Conservation (phyloP, 2,329 filamentous ascomycete genomes). For the Colletotrichum sp. region DNA sequence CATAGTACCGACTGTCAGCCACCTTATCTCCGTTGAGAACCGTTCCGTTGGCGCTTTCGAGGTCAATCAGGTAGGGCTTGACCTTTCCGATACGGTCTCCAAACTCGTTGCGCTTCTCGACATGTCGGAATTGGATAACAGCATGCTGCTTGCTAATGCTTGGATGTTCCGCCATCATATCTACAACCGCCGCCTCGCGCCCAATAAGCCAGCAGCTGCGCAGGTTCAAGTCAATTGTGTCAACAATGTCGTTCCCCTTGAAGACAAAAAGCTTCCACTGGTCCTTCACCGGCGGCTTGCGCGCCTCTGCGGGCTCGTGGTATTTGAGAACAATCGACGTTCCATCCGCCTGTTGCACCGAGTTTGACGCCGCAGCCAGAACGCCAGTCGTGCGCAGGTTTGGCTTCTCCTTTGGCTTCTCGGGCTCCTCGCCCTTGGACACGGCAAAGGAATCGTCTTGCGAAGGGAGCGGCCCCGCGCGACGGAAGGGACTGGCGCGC, state of each 20-base stretch:
- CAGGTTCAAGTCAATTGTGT: slow-evolving; percentile 77
- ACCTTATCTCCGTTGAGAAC: slow-evolving; percentile 77
- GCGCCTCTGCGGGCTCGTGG: slow-evolving; percentile 90
- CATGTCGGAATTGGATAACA: slow-evolving; percentile 89
- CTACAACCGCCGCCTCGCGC: slow-evolving; percentile 79
- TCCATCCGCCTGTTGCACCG: slow-evolving; percentile 72
- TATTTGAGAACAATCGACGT: slow-evolving; percentile 88
- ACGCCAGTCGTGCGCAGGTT: slow-evolving; percentile 84
- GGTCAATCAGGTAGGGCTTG: slow-evolving; percentile 88
- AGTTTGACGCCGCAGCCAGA: slow-evolving; percentile 87
- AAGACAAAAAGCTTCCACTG: slow-evolving; percentile 93
- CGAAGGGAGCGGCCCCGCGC: slow-evolving; percentile 60
- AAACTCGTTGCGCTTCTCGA: slow-evolving; percentile 83
- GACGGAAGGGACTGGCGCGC: slow-evolving; percentile 27
- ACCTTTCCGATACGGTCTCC: slow-evolving; percentile 82
- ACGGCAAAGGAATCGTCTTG: slow-evolving; percentile 66
- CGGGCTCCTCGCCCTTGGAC: slow-evolving; percentile 52
- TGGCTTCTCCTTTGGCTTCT: slow-evolving; percentile 80
- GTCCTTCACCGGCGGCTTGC: slow-evolving; percentile 80
- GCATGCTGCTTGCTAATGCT: slow-evolving; percentile 96
- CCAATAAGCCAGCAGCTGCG: slow-evolving; percentile 93
- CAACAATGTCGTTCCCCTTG: slow-evolving; percentile 80
- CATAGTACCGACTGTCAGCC: slow-evolving; percentile 80
- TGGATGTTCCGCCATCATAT: slow-evolving; percentile 85
- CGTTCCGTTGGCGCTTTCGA: slow-evolving; percentile 94